A percentile compares a stretch with the other conserved stretches of the same genome.
These are phyloP conservation scores for Ostreobium quekettii DNA, from an alignment of 139 green algal genomes.

Conservation along the genomic window DNA sequence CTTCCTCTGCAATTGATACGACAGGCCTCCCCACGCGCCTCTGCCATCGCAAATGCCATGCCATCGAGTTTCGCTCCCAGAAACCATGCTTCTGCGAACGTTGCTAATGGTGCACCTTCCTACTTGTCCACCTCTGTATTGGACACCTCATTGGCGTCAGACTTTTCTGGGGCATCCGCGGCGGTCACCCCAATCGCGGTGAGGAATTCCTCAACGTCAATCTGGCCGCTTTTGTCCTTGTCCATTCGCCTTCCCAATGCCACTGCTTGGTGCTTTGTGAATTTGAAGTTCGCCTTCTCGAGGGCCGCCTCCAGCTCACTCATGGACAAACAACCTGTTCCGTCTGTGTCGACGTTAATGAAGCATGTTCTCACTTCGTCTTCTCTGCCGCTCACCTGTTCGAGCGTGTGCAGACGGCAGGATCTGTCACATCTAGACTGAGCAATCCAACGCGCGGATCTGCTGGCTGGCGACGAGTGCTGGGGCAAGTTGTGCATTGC, in stretches of 20 bases:
- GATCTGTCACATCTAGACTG: background rate
- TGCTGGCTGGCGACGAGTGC: background rate
- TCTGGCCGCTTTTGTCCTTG: slow-evolving; percentile 35
- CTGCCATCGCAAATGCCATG: too few species aligned
- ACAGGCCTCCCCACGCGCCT: too few species aligned
- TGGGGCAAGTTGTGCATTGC: background rate
- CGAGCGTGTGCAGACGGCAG: background rate
- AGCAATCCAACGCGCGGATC: background rate
- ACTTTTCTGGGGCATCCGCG: too few species aligned
- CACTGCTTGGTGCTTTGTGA: slow-evolving; percentile 60
- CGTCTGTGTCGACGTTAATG: slow-evolving; percentile 43
- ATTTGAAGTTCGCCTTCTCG: slow-evolving; percentile 36
- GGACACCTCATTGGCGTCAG: too few species aligned
- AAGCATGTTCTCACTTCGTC: slow-evolving; percentile 44
- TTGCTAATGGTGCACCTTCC: too few species aligned
- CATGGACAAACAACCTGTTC: slow-evolving; percentile 27
- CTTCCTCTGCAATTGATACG: too few species aligned
- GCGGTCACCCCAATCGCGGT: too few species aligned
- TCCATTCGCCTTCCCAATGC: slow-evolving; percentile 43
- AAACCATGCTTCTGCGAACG: too few species aligned
- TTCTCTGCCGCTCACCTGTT: slow-evolving; percentile 18
- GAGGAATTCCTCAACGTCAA: slow-evolving; percentile 47
- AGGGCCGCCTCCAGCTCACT: slow-evolving; percentile 42
- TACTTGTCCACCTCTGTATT: too few species aligned
- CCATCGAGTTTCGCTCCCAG: too few species aligned